Conservation (phyloP, 441 rosid species). For the Croton laevigatus region DNA sequence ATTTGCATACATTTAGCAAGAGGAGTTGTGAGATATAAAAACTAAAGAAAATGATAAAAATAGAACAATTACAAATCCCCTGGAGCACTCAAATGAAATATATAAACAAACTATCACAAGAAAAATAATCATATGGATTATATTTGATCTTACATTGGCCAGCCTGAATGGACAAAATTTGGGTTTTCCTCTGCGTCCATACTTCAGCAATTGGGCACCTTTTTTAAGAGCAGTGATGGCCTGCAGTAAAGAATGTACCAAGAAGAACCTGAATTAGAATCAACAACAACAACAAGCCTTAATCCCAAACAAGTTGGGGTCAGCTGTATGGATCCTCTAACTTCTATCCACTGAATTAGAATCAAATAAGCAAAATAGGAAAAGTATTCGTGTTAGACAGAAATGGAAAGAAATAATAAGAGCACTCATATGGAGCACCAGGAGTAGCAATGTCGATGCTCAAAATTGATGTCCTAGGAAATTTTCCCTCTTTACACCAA, state of each 20-base stretch:
- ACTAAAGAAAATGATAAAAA: background rate
- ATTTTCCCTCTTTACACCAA: background rate
- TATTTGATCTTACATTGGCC: conserved; percentile 64
- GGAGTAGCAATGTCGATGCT: too few relatives aligned
- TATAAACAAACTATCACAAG: background rate
- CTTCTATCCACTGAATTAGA: background rate
- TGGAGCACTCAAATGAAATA: background rate
- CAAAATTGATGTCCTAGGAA: too few relatives aligned
- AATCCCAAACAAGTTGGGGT: too few relatives aligned
- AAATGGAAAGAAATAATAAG: too few relatives aligned
- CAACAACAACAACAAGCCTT: background rate
- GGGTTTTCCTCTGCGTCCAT: conserved; percentile 97
- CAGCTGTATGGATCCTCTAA: too few relatives aligned
- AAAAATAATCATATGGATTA: background rate
- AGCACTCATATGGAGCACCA: too few relatives aligned
- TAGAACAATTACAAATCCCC: background rate
- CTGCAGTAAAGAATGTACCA: conserved; percentile 42
- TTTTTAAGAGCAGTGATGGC: conserved; percentile 93
- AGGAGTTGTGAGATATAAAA: background rate
- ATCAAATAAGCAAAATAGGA: background rate
- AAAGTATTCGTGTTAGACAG: background rate
- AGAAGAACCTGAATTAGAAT: background rate
- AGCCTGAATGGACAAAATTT: conserved; percentile 97
- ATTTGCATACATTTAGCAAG: background rate
- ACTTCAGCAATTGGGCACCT: conserved; percentile 89